Evolutionary conservation across 2,329 filamentous ascomycete species (phyloP).

Genomic region (Talaromyces atroroseus): DNA sequence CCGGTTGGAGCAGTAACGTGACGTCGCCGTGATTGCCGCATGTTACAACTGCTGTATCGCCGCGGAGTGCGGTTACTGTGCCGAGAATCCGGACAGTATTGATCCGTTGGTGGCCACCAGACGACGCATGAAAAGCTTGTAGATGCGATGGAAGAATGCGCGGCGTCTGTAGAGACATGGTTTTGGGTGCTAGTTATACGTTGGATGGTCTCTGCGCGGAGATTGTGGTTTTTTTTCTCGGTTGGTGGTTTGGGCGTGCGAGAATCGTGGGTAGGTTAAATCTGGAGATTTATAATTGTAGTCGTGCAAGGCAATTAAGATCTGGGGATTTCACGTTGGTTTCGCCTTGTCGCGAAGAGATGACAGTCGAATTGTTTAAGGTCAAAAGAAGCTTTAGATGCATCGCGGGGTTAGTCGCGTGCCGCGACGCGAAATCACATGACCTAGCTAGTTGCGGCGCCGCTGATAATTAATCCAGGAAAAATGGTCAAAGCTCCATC

Average conservation of each 20-base stretch:
- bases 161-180: constrained; percentile 70
- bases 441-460: not conserved
- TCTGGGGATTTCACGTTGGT: not conserved
- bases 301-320: not conserved
- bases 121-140: constrained; percentile 61
- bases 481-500: constrained; percentile 3
- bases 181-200: not conserved
- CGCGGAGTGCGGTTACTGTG: constrained; percentile 74
- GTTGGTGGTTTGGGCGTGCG: not conserved
- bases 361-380: not conserved
- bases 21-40: constrained; percentile 64
- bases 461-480: not conserved
- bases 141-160: constrained; percentile 79
- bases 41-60: constrained; percentile 74
- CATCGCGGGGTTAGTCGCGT: constrained; percentile 10
- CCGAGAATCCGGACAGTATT: constrained; percentile 79
- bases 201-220: not conserved
- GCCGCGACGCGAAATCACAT: constrained; percentile 6
- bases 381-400: not conserved
- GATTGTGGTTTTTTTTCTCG: not conserved
- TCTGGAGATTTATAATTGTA: not conserved
- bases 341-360: not conserved
- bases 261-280: not conserved
- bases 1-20: constrained; percentile 64
- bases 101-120: constrained; percentile 27